Evolutionary conservation across 352 stramenopile species (phyloP), one percentile per base, ranked within the genome.

Genomic region (Phytophthora podocarpi): DNA sequence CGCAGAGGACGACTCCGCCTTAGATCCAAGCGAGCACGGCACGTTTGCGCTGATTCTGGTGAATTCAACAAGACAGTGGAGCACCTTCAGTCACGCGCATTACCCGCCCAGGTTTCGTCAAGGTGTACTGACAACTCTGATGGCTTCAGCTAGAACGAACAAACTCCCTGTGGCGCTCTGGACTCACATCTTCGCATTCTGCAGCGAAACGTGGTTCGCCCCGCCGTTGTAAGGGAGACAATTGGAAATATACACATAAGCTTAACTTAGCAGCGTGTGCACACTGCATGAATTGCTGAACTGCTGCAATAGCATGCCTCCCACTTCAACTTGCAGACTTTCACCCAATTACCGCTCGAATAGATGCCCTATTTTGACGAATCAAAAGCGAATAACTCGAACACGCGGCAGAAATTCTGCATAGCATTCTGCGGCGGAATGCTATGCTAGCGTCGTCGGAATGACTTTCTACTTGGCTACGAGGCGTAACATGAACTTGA

Each of bases 21-120:
- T 48, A 20, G 59, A 50, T 18, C 56, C 45, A 23, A 73, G 82
- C 9, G 82, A 91, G 45, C 74, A 82, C 20, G 82, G 82, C 10
- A 87, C 57, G 1, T 88, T 90, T 58, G 80, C 74, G 16, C 75
- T 86, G 27, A 72, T 83, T 23, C 50, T 91, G 6, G 59, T 76
- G 23, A 43, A 74, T 1, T 58, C 67, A 0, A 67, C 42, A 34
- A 77, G 80, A 11, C 63, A 62, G 10, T 91, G 82, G 82, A 82
- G 74, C 20, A 35, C 60, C 2, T 52, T 39, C 9, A 88, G 80
- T 28, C 82, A 90, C 36, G 12, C 9, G 0, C 36, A 75, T 27
- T 91, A 87, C 36, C 76, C 82, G 1, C 35, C 40, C 4, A 59
- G 56, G 11, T 91, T 87, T 36, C 76, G 69, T 3, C 45, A 43